These are phyloP conservation scores for Gossypium raimondii DNA, from an alignment of 345 rosid genomes.

Conservation along the genomic window DNA sequence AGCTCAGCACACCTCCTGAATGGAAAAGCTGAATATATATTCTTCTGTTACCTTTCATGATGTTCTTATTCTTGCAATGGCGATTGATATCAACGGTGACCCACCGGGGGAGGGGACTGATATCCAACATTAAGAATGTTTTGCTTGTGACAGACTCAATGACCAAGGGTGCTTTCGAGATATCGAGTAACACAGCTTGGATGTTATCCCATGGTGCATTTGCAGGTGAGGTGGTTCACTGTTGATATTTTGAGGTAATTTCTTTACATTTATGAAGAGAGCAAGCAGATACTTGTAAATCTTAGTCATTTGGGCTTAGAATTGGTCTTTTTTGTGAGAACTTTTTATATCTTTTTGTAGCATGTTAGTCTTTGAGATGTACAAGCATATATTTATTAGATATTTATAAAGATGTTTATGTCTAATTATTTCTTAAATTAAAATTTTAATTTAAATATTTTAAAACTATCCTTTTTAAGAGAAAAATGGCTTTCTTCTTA, in stretches of 20 bases:
- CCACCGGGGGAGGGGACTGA: slow-evolving; percentile 7
- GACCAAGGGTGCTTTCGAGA: neutral
- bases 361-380: neutral
- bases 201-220: slow-evolving; percentile 14
- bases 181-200: neutral
- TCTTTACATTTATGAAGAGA: neutral
- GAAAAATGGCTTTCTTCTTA: too few species aligned
- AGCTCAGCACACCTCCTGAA: slow-evolving; percentile 20
- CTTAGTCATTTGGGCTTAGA: neutral
- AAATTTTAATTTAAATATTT: too few species aligned
- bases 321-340: too few species aligned
- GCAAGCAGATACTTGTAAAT: neutral
- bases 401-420: too few species aligned
- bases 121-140: slow-evolving; percentile 4
- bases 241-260: slow-evolving; percentile 15
- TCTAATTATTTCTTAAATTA: too few species aligned
- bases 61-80: slow-evolving; percentile 21
- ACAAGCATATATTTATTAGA: too few species aligned
- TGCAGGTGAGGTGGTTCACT: slow-evolving; percentile 19
- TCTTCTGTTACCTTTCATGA: slow-evolving; percentile 7
- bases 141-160: slow-evolving; percentile 1
- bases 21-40: slow-evolving; percentile 12
- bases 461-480: too few species aligned
- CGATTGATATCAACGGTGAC: slow-evolving; percentile 18
- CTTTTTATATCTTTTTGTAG: neutral